phyloP scores from a whole-genome alignment of 768 basidiomycete species.

The Sistotremastrum suecicum region DNA sequence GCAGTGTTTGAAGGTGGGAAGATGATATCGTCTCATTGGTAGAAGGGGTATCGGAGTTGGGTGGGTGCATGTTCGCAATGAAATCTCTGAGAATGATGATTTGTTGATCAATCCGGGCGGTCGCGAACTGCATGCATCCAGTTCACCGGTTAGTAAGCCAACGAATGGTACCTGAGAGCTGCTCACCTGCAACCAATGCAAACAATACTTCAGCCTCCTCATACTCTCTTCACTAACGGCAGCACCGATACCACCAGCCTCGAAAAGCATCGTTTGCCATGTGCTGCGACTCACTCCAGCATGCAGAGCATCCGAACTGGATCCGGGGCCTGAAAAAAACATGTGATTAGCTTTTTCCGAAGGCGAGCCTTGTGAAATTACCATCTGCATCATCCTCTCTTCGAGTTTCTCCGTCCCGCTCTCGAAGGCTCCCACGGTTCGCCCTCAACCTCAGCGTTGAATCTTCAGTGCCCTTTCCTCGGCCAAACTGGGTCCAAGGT shows the following conservation, averaged over 20 bases:
- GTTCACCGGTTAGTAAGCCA: slow-evolving; percentile 1
- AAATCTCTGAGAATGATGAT: slow-evolving; percentile 76
- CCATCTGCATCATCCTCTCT: background rate
- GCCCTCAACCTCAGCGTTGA: too few species aligned
- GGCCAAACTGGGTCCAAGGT: background rate
- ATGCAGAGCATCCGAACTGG: slow-evolving; percentile 15
- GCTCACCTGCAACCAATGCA: slow-evolving; percentile 77
- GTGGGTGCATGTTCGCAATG: slow-evolving; percentile 49
- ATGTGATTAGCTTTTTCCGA: too few species aligned
- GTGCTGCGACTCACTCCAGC: slow-evolving; percentile 62
- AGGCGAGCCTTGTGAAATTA: background rate
- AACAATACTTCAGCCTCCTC: slow-evolving; percentile 70
- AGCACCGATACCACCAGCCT: slow-evolving; percentile 78
- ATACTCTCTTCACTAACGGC: slow-evolving; percentile 88
- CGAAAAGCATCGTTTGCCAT: slow-evolving; percentile 74
- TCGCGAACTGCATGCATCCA: slow-evolving; percentile 50
- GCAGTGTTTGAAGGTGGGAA: slow-evolving; percentile 52
- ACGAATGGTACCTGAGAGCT: background rate
- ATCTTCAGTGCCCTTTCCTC: too few species aligned
- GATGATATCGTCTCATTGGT: slow-evolving; percentile 6
- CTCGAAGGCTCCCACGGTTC: too few species aligned
- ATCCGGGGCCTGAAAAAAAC: too few species aligned
- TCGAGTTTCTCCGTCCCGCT: background rate
- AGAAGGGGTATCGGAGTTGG: slow-evolving; percentile 7
- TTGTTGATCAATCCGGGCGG: slow-evolving; percentile 75